Evolutionary conservation across 2,329 filamentous ascomycete genomes (phyloP).

Genomic region (Endoconidiophora laricicola): DNA sequence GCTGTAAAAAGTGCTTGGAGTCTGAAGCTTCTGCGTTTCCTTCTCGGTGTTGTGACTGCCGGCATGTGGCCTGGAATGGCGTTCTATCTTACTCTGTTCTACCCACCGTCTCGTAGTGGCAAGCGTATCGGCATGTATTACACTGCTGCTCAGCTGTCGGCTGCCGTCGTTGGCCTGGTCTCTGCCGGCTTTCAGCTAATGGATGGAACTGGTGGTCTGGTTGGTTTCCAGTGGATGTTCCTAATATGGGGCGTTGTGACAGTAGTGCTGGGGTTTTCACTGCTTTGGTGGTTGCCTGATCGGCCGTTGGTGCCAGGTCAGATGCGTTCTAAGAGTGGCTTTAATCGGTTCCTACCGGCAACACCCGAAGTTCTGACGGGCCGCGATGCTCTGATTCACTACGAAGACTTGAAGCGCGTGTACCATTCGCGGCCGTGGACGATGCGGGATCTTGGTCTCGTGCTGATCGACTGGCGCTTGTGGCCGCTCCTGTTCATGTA

Average conservation of each 20-base stretch:
- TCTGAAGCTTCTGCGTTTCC: conserved; percentile 69
- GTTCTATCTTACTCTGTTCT: conserved; percentile 83
- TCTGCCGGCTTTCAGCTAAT: conserved; percentile 86
- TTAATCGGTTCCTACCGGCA: conserved; percentile 49
- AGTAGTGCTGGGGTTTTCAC: conserved; percentile 49
- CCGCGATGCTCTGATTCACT: conserved; percentile 66
- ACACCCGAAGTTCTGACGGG: conserved; percentile 57
- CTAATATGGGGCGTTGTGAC: conserved; percentile 67
- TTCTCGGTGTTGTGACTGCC: conserved; percentile 74
- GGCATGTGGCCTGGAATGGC: conserved; percentile 95
- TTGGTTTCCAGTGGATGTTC: conserved; percentile 88
- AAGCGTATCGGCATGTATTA: conserved; percentile 85
- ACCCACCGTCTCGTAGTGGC: conserved; percentile 69
- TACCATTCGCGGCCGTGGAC: conserved; percentile 64
- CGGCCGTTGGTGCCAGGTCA: conserved; percentile 61
- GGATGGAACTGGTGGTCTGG: conserved; percentile 59
- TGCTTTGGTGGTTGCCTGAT: conserved; percentile 86
- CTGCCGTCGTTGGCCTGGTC: conserved; percentile 74
- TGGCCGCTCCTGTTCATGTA: conserved; percentile 86
- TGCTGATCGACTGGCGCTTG: conserved; percentile 71
- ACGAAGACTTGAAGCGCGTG: conserved; percentile 63
- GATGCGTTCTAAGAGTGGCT: conserved; percentile 29
- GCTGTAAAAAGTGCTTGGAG: conserved; percentile 73
- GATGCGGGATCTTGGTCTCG: conserved; percentile 48
- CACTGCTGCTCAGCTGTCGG: conserved; percentile 75